Percentiles rank a stretch among this genome's conserved stretches.
phyloP scores from a whole-genome alignment of 148 eudicot species.

The Camellia japonica region DNA sequence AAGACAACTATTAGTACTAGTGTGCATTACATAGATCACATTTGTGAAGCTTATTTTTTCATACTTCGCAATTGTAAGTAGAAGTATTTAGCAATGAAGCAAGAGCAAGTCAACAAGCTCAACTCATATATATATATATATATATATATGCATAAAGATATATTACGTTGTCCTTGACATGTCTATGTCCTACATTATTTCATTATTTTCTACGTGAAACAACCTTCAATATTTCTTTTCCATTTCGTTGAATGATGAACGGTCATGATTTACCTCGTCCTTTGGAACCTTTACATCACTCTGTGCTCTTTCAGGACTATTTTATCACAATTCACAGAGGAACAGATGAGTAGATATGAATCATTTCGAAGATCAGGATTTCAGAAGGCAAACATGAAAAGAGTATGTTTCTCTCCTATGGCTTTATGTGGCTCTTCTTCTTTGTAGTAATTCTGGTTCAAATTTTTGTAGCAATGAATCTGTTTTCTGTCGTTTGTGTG shows the following conservation, averaged over 20 bases:
- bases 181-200: neutral
- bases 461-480: constrained; percentile 1
- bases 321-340: constrained; percentile 73
- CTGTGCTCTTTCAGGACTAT: constrained; percentile 44
- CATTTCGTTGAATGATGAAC: neutral
- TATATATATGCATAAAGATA: neutral
- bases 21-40: neutral
- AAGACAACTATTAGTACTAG: neutral
- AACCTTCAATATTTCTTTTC: too few species aligned
- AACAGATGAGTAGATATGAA: constrained; percentile 90
- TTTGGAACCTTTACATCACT: neutral
- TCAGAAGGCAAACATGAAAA: constrained; percentile 88
- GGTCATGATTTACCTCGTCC: neutral
- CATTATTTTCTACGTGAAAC: neutral
- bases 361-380: constrained; percentile 90
- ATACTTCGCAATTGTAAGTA: neutral
- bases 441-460: neutral
- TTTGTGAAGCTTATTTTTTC: neutral
- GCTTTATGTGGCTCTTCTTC: neutral
- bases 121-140: neutral
- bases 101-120: neutral
- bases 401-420: constrained; percentile 41
- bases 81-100: neutral
- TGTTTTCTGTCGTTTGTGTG: constrained; percentile 13
- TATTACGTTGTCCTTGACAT: neutral